Percentiles rank a stretch among this genome's conserved stretches.
Evolutionary conservation across 306 rosid species (phyloP).

Genomic region (Trifolium pratense): DNA sequence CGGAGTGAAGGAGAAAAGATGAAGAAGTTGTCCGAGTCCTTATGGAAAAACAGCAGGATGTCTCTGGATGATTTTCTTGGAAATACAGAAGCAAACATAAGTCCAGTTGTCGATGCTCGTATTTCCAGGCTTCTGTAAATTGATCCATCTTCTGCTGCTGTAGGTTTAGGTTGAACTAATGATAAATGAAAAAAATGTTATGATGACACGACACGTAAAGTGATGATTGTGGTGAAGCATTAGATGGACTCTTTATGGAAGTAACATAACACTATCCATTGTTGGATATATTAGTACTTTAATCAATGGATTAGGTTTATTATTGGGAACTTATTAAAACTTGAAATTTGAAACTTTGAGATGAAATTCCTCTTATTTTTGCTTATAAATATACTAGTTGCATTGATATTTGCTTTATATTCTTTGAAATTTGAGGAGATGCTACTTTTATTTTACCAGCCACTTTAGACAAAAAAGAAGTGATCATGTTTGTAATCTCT

Average conservation of each 20-base stretch:
- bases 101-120: constrained; percentile 67
- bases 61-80: constrained; percentile 77
- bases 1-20: constrained; percentile 70
- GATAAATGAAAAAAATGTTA: constrained; percentile 5
- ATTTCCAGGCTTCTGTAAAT: constrained; percentile 66
- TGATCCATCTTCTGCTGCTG: constrained; percentile 26
- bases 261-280: no score
- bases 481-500: no score
- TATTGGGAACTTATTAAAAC: constrained; percentile 34
- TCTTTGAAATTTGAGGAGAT: no score
- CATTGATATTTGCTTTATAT: no score
- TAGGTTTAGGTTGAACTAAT: constrained; percentile 15
- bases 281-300: no score
- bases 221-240: background rate
- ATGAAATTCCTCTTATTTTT: no score
- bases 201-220: background rate
- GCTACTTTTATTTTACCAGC: no score
- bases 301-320: no score
- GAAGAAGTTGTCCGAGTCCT: constrained; percentile 63
- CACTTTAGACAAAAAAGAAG: no score
- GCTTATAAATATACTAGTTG: no score
- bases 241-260: background rate
- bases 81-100: constrained; percentile 49
- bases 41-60: constrained; percentile 69
- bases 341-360: no score